Base-by-base conservation (phyloP, 805 yeast species). In the Suhomyces pyralidae region DNA sequence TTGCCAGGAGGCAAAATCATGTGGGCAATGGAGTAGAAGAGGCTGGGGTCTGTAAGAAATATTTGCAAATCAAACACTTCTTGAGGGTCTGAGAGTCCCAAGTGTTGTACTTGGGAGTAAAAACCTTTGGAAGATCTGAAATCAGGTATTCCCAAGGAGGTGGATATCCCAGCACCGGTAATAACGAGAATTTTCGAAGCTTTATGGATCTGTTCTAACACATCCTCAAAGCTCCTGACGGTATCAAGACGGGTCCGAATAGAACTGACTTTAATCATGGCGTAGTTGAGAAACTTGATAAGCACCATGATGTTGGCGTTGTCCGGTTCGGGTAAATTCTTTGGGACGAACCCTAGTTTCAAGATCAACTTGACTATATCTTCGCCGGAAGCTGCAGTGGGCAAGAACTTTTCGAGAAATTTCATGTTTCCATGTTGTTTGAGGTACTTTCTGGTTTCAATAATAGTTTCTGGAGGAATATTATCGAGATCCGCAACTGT, bases 351-450 rank as follows among this genome's bases (percentile, higher is more conserved):
- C 1, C 97, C 97, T 22, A 91, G 65, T 40, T 85, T 69, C 46
- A 81, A 74, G 9, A 87, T 80, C 47, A 88, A 69, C 45, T 72
- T 73, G 28, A 83, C 64, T 3, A 88, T 74, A 58, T 86, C 86
- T 14, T 81, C 77, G 3, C 82, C 76, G 20, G 80, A 74, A 22
- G 90, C 84, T 3, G 80, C 79, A 2, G 78, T 77, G 2, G 92
- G 88, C 17, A 89, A 65, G 55, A 81, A 86, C 46, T 75, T 73
- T 51, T 82, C 82, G 44, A 90, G 64, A 60, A 90, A 90, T 52
- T 70, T 66, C 54, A 77, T 69, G 30, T 81, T 74, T 0, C 97
- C 97, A 53, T 80, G 66, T 3, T 69, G 64, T 60, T 86, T 86
- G 50, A 91, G 68, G 60, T 61, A 83, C 47, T 74, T 72, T 30